phyloP scores from a whole-genome alignment of 768 basidiomycete genomes.

The Lactarius quietus region DNA sequence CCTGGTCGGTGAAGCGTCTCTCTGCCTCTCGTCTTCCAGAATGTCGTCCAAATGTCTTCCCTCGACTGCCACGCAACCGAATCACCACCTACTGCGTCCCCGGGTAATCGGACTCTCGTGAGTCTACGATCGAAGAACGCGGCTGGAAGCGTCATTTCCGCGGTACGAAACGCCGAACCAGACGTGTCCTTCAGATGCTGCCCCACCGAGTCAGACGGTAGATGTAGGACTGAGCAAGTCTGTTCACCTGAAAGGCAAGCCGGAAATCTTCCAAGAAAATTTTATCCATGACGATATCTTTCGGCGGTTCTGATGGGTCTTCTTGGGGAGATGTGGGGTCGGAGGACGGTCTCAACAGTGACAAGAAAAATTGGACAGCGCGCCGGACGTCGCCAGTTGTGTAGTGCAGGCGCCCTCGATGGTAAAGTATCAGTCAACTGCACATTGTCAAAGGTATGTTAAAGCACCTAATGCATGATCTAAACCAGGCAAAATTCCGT shows the following conservation, averaged over 20 bases:
- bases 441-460: slow-evolving; percentile 1
- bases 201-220: slow-evolving; percentile 6
- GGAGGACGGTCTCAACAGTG: slow-evolving; percentile 54
- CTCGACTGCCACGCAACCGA: slow-evolving; percentile 55
- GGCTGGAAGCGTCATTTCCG: slow-evolving; percentile 59
- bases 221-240: not conserved
- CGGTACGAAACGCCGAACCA: slow-evolving; percentile 39
- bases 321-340: slow-evolving; percentile 25
- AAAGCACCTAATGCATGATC: slow-evolving; percentile 72
- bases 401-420: slow-evolving; percentile 79
- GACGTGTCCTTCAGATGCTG: slow-evolving; percentile 73
- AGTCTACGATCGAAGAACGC: slow-evolving; percentile 57
- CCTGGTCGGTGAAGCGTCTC: slow-evolving; percentile 52
- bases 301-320: slow-evolving; percentile 17
- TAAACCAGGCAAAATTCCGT: slow-evolving; percentile 64
- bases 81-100: slow-evolving; percentile 45
- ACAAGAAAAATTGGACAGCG: slow-evolving; percentile 76
- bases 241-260: slow-evolving; percentile 73
- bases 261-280: slow-evolving; percentile 85
- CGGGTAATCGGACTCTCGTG: slow-evolving; percentile 55
- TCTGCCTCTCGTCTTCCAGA: slow-evolving; percentile 53
- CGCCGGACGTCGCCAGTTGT: slow-evolving; percentile 80
- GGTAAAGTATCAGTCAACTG: slow-evolving; percentile 11
- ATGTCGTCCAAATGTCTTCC: slow-evolving; percentile 62
- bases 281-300: slow-evolving; percentile 45